Conservation (phyloP, 2,329 filamentous ascomycete species). For the Trichoderma gracile region DNA sequence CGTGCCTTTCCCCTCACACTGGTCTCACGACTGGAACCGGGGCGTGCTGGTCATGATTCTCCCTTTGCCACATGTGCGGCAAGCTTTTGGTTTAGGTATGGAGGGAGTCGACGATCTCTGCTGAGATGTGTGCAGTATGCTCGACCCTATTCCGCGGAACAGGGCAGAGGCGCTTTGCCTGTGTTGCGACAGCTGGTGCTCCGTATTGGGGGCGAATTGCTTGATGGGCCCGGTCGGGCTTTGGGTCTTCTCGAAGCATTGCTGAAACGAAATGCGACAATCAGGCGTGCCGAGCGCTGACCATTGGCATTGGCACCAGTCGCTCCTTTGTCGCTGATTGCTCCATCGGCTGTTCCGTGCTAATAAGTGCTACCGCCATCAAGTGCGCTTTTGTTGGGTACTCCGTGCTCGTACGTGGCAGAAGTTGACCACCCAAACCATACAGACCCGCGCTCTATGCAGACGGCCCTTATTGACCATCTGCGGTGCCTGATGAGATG, state of each 20-base stretch:
- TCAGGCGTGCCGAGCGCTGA: conserved; percentile 2
- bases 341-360: conserved; percentile 11
- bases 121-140: neutral
- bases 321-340: conserved; percentile 13
- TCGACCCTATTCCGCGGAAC: too few relatives aligned
- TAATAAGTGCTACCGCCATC: conserved; percentile 1
- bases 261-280: neutral
- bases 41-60: neutral
- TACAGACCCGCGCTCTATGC: conserved; percentile 19
- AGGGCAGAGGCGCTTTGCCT: too few relatives aligned
- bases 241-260: conserved; percentile 16
- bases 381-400: neutral
- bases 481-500: neutral
- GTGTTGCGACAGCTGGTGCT: too few relatives aligned
- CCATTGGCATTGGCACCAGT: neutral
- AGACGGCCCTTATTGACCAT: neutral
- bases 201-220: too few relatives aligned
- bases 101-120: neutral
- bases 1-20: conserved; percentile 12
- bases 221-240: neutral
- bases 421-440: neutral
- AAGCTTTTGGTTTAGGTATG: too few relatives aligned
- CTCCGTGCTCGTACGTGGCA: conserved; percentile 6
- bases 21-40: conserved; percentile 23
- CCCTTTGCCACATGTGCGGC: conserved; percentile 10